A percentile compares a stretch with the other conserved stretches of the same genome.
These are phyloP conservation scores for Blastobotrys persicus DNA, from an alignment of 1,139 yeast genomes.

Conservation along the genomic window DNA sequence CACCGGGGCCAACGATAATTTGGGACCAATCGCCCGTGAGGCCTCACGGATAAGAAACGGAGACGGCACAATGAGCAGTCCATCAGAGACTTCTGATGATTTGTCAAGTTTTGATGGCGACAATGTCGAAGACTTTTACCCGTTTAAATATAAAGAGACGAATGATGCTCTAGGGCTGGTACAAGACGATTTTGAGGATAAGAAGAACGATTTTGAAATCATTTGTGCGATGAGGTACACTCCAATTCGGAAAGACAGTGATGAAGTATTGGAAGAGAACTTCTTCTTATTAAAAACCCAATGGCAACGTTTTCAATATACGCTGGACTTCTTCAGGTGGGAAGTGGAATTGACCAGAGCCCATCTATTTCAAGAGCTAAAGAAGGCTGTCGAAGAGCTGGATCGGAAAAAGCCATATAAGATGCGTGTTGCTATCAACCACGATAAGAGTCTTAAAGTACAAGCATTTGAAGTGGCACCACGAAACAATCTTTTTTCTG, in stretches of 20 bases:
- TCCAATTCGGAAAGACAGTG: conserved; percentile 40
- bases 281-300: conserved; percentile 65
- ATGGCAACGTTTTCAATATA: conserved; percentile 52
- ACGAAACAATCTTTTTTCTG: conserved; percentile 47
- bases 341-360: conserved; percentile 45
- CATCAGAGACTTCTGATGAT: too few relatives aligned
- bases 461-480: conserved; percentile 48
- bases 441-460: conserved; percentile 49
- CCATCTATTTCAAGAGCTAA: conserved; percentile 46
- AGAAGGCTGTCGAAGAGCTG: conserved; percentile 39
- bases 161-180: background rate
- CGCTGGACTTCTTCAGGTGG: conserved; percentile 57
- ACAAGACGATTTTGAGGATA: background rate
- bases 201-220: conserved; percentile 45
- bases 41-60: too few relatives aligned
- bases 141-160: background rate
- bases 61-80: too few relatives aligned
- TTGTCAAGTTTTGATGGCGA: background rate
- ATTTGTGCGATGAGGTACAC: conserved; percentile 73
- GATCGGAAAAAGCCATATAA: conserved; percentile 47
- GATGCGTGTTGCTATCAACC: conserved; percentile 49
- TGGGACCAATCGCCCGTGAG: too few relatives aligned
- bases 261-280: conserved; percentile 21
- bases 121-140: background rate
- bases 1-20: too few relatives aligned